Evolutionary conservation across 169 alveolate genomes (phyloP), one percentile per base, ranked within the genome.

Genomic region (Eimeria necatrix): DNA sequence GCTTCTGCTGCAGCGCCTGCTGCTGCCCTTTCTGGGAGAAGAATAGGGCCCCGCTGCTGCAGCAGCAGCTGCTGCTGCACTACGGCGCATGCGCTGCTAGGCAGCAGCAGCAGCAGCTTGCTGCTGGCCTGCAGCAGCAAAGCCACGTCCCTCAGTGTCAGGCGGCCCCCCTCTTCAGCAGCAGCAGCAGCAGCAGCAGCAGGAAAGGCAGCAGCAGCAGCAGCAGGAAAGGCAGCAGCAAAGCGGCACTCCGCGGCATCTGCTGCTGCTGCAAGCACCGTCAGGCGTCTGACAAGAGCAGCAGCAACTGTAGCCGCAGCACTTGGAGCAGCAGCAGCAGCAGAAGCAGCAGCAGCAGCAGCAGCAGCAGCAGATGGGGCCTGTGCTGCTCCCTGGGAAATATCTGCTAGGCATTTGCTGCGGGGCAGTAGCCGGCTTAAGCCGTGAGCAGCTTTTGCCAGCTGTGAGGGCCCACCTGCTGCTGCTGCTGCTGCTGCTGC

Each of bases 351-450:
- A 61, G 22, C 73, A 61, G 16, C 73, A 61, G 73, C 22, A 61
- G 73, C 73, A 61, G 4, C 24, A 4, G n/a, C 73, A 61, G 73
- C 73, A 61, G 73, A 20, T 18, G 73, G 24, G n/a, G 73, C 73
- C n/a, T 61, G n/a, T n/a, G n/a, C n/a, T n/a, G n/a, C n/a, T n/a
- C n/a, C n/a, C n/a, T n/a, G n/a, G n/a, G n/a, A n/a, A n/a, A n/a
- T n/a, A n/a, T n/a, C 73, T 18, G 22, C 73, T 4, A 61, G 16
- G 81, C 51, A 71, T 32, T 71, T 71, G 81, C 81, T 71, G 81
- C 81, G 81, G 16, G 81, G 81, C 81, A 71, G 81, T 48, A 71
- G 49, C 4, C 81, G 81, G 12, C 81, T 71, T 12, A 71, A 5
- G 22, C 81, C 81, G 6, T 12, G n/a, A 4, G 81, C 81, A 4